These are phyloP conservation scores for Entomortierella chlamydospora DNA, from an alignment of 192 early-diverging fungal species.

Conservation along the genomic window DNA sequence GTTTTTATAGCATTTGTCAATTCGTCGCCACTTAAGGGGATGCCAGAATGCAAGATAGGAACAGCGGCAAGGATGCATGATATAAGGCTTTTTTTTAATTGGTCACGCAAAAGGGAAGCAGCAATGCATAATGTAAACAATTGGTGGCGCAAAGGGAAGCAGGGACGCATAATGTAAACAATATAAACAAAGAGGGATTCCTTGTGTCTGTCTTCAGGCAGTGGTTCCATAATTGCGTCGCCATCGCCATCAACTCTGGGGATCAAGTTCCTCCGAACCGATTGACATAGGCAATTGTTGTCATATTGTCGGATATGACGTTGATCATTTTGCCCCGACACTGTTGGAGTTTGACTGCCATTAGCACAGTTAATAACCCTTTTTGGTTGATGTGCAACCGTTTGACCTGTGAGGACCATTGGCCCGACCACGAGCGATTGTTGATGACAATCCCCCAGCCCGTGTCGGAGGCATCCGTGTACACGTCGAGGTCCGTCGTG, in stretches of 20 bases:
- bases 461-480: slow-evolving; percentile 25
- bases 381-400: slow-evolving; percentile 28
- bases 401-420: slow-evolving; percentile 4
- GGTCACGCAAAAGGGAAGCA: too few relatives aligned
- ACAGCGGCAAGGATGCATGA: too few relatives aligned
- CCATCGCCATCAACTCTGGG: slow-evolving; percentile 12
- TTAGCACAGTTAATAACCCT: slow-evolving; percentile 3
- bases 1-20: too few relatives aligned
- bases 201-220: slow-evolving; percentile 31
- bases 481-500: slow-evolving; percentile 24
- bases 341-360: not conserved
- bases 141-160: too few relatives aligned
- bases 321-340: slow-evolving; percentile 6
- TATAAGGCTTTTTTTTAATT: too few relatives aligned
- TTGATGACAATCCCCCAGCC: slow-evolving; percentile 39
- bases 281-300: slow-evolving; percentile 22
- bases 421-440: slow-evolving; percentile 8
- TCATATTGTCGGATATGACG: slow-evolving; percentile 26
- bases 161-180: too few relatives aligned
- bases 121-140: too few relatives aligned
- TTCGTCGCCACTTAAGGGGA: too few relatives aligned
- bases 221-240: slow-evolving; percentile 22
- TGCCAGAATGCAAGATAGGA: too few relatives aligned
- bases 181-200: too few relatives aligned
- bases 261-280: slow-evolving; percentile 15